Conservation (phyloP, 139 green algal genomes). For the Picochlorum sp. region DNA sequence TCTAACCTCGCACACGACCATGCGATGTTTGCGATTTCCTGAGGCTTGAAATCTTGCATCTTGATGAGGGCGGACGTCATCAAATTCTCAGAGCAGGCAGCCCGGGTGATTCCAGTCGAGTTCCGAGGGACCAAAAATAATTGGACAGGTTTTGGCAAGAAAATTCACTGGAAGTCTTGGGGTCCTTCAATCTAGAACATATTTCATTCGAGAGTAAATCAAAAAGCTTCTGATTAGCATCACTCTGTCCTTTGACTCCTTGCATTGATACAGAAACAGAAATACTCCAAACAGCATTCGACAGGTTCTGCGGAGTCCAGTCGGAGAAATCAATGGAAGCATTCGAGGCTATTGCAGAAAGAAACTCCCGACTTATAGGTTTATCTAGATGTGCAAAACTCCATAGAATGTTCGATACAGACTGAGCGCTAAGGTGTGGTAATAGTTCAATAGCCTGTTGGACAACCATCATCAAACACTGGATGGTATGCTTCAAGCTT, state of each 20-base stretch:
- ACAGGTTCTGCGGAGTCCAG: constrained; percentile 39
- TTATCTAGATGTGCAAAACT: constrained; percentile 35
- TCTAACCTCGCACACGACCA: constrained; percentile 45
- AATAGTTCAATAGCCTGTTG: too few relatives aligned
- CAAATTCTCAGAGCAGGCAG: not conserved
- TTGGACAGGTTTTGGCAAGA: constrained; percentile 40
- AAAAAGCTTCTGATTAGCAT: constrained; percentile 6
- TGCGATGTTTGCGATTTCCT: constrained; percentile 43
- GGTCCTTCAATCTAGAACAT: constrained; percentile 14
- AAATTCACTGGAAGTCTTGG: constrained; percentile 15
- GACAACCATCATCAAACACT: too few relatives aligned
- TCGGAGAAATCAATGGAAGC: too few relatives aligned
- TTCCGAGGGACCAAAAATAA: constrained; percentile 33
- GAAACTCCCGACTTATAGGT: constrained; percentile 9
- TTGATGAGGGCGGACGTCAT: constrained; percentile 20
- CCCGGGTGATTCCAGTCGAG: constrained; percentile 21
- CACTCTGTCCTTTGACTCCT: not conserved
- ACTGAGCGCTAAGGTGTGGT: too few relatives aligned
- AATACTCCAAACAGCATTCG: constrained; percentile 40
- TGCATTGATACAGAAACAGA: constrained; percentile 25
- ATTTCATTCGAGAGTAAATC: constrained; percentile 15
- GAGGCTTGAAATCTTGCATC: constrained; percentile 34
- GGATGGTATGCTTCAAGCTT: too few relatives aligned
- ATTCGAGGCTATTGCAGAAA: not conserved
- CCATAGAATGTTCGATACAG: constrained; percentile 25